Percentiles rank a stretch among this genome's conserved stretches.
phyloP scores from a whole-genome alignment of 768 basidiomycete genomes.

The Tricholoma matsutake region DNA sequence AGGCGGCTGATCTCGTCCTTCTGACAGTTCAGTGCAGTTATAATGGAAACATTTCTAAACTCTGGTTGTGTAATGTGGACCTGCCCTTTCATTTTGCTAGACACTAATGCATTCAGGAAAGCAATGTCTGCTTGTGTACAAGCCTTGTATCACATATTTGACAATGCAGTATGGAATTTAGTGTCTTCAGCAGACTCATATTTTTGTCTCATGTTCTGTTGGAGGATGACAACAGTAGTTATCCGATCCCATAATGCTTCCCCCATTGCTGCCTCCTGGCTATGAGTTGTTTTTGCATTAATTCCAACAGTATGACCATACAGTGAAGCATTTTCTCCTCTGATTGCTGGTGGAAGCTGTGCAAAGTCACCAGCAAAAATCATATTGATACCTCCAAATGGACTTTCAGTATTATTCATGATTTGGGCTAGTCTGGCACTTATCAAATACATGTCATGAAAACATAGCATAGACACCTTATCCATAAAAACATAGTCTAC shows the following conservation, averaged over 20 bases:
- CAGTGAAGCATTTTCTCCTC: constrained; percentile 16
- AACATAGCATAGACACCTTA: constrained; percentile 42
- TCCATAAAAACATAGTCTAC: constrained; percentile 40
- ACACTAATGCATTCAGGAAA: too few species aligned
- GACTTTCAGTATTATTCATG: constrained; percentile 12
- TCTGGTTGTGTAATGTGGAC: neutral
- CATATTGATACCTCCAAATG: constrained; percentile 38
- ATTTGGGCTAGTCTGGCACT: constrained; percentile 22
- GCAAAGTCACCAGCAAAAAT: constrained; percentile 49
- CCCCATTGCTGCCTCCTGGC: constrained; percentile 21
- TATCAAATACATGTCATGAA: constrained; percentile 28
- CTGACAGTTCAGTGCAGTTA: constrained; percentile 33
- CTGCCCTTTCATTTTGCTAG: too few species aligned
- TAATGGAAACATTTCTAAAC: constrained; percentile 35
- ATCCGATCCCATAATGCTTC: constrained; percentile 29
- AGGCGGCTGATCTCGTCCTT: constrained; percentile 37
- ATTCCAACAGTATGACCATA: constrained; percentile 19
- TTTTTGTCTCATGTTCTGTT: too few species aligned
- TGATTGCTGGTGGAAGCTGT: constrained; percentile 34
- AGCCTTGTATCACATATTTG: constrained; percentile 24
- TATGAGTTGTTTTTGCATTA: neutral
- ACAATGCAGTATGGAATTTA: too few species aligned
- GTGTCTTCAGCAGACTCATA: neutral
- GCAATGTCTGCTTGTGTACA: constrained; percentile 33
- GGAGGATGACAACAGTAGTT: constrained; percentile 21